Base-by-base conservation (phyloP, 176 grass and related monocot species). In the Juncus inflexus region DNA sequence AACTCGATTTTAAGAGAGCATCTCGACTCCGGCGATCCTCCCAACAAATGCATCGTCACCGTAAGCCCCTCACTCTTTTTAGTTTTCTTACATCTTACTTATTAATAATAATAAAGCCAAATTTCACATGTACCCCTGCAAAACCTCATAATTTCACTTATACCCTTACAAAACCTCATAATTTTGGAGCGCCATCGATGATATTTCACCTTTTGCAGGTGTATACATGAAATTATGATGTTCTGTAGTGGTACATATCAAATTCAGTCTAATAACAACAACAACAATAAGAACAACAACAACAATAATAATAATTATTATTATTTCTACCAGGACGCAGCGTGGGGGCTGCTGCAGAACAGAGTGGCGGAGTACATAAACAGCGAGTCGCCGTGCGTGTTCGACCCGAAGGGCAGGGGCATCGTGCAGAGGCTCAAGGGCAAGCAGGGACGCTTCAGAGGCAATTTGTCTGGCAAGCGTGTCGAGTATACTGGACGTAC, bases 401-500 rank as follows among this genome's bases (percentile, higher is more conserved):
- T 75, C 10, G 92, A 96, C 12, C 71, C 84, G 63, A 83, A 80
- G 64, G 67, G 88, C 71, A 84, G 84, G 35, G 92, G 87, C 2
- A 81, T 96, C 60, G 38, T 96, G 66, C 92, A 96, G 76, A 83
- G 87, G 65, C 92, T 96, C 43, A 96, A 96, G 79, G 87, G 92
- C 40, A 96, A 96, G 70, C 83, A 86, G 61, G 87, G 92, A 8
- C 82, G 92, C 35, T 96, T 96, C 80, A 84, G 92, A 81, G 92
- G 92, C 9, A 96, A 96, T 67, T 83, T 96, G 49, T 96, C 92
- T 40, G 87, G 92, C 74, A 96, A 96, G 78, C 87, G 92, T 89
- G 81, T 84, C 6, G 81, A 96, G 63, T 96, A 88, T 77, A 96
- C 92, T 43, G 92, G 92, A 81, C 90, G 92, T 73, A 96, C 87